Conservation (phyloP, 2,329 filamentous ascomycete species). For the Xylogone sp. region DNA sequence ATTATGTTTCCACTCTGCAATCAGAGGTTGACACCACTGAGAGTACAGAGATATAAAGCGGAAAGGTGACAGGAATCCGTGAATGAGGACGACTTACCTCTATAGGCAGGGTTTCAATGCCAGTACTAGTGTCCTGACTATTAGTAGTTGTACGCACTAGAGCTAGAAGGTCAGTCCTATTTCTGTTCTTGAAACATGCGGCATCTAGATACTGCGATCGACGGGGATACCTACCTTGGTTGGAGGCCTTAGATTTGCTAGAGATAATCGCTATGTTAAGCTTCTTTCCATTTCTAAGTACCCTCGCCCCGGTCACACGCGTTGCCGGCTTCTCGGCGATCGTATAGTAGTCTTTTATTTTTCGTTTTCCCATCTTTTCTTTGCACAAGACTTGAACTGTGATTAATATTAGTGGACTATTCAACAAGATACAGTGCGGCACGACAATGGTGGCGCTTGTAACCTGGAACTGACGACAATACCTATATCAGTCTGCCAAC, state of each 20-base stretch:
- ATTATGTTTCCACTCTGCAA: too few species aligned
- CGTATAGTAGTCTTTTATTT: background rate
- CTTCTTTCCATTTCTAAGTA: background rate
- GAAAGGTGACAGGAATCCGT: background rate
- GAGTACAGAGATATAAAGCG: background rate
- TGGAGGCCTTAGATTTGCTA: background rate
- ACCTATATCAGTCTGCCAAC: too few species aligned
- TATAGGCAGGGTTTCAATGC: slow-evolving; percentile 10
- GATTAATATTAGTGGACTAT: too few species aligned
- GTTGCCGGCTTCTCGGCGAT: background rate
- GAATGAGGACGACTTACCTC: slow-evolving; percentile 9
- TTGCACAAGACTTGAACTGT: background rate
- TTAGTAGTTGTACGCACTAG: background rate
- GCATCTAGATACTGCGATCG: too few species aligned
- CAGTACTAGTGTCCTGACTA: background rate
- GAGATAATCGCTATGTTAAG: background rate
- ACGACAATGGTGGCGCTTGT: too few species aligned
- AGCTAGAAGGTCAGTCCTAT: too few species aligned
- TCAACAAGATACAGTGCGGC: too few species aligned
- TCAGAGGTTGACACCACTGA: background rate
- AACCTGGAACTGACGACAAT: too few species aligned
- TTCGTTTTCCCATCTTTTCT: background rate
- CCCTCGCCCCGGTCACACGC: too few species aligned
- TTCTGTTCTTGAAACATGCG: too few species aligned
- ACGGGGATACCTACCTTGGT: background rate